Base-by-base conservation (phyloP, 2,329 filamentous ascomycete species). In the Onygena corvina region DNA sequence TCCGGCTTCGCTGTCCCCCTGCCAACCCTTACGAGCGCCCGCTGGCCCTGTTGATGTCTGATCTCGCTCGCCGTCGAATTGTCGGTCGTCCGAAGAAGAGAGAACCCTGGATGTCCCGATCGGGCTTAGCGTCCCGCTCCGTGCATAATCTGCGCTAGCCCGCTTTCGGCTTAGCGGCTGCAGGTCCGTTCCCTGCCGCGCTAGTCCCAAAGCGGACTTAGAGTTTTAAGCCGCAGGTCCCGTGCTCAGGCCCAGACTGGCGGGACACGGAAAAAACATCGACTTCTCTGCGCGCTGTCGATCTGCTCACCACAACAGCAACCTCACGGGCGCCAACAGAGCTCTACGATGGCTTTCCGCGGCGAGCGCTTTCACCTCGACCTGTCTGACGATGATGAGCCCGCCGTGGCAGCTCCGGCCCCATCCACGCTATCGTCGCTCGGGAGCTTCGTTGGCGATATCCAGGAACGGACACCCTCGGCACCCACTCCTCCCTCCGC, bases 391-490 rank as follows among this genome's bases (percentile, higher is more conserved):
- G 73, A 74, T 48, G 69, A 71, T 21, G 23, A 29, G 12, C 29
- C 29, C 8, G 67, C 36, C 2, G 63, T 70, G 31, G 62, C 69
- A 23, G 63, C 67, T 29, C 46, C 50, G n/a, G 46, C 48, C 50
- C 54, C 48, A 49, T 50, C 29, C 59, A 55, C 51, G 58, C 23
- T 55, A 38, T 51, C 60, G 51, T 50, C 62, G 35, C 50, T 63
- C 45, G 56, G 64, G 54, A 60, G 54, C 21, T 72, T 83, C 34
- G 72, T 93, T 36, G 76, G 77, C 49, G 89, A 95, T 57, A 80
- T 96, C 54, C 76, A 84, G 59, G 90, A 96, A 69, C 83, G 85
- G 54, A 75, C 79, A 38, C 67, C 77, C 21, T 66, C 71, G 11
- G 66, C 72, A 11, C 58, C 64, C 40, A 20, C 50, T n/a, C 40